A percentile compares a stretch with the other conserved stretches of the same genome.
Conservation (phyloP, 352 stramenopile genomes). For the Phytophthora tubulina region DNA sequence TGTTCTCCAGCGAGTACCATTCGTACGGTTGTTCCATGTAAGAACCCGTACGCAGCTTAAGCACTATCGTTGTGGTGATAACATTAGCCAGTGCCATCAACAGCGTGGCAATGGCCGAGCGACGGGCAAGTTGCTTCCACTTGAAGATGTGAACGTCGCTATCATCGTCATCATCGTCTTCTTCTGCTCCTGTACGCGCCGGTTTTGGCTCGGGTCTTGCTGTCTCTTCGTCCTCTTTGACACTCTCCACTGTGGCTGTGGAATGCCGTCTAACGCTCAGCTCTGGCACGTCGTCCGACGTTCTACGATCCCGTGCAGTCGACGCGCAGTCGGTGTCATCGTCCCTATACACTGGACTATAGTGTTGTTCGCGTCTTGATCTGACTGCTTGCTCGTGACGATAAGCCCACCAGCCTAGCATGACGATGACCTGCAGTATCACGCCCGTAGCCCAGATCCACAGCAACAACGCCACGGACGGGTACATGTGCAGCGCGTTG, state of each 20-base stretch:
- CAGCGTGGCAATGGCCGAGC: slow-evolving; percentile 36
- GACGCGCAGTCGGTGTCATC: slow-evolving; percentile 17
- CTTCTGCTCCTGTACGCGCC: slow-evolving; percentile 31
- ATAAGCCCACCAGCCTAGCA: slow-evolving; percentile 42
- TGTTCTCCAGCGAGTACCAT: slow-evolving; percentile 63
- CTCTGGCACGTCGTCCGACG: slow-evolving; percentile 28
- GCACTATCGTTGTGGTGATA: slow-evolving; percentile 44
- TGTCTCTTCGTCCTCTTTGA: slow-evolving; percentile 10
- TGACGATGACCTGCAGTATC: slow-evolving; percentile 44
- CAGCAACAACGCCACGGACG: slow-evolving; percentile 42
- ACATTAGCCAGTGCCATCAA: slow-evolving; percentile 25
- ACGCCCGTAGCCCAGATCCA: slow-evolving; percentile 39
- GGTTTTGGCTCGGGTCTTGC: slow-evolving; percentile 1
- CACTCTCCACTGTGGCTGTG: slow-evolving; percentile 15
- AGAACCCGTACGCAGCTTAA: slow-evolving; percentile 61
- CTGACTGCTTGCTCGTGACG: slow-evolving; percentile 11
- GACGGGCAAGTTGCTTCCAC: slow-evolving; percentile 40
- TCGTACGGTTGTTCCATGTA: slow-evolving; percentile 63
- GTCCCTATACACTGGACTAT: slow-evolving; percentile 15
- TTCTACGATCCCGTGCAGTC: slow-evolving; percentile 24
- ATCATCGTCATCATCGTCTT: slow-evolving; percentile 35
- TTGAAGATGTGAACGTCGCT: slow-evolving; percentile 37
- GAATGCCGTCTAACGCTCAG: slow-evolving; percentile 27
- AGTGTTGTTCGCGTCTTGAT: slow-evolving; percentile 3
- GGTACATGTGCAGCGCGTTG: slow-evolving; percentile 60